These are phyloP conservation scores for Sonneratia caseolaris DNA, from an alignment of 345 rosid genomes.

Conservation along the genomic window DNA sequence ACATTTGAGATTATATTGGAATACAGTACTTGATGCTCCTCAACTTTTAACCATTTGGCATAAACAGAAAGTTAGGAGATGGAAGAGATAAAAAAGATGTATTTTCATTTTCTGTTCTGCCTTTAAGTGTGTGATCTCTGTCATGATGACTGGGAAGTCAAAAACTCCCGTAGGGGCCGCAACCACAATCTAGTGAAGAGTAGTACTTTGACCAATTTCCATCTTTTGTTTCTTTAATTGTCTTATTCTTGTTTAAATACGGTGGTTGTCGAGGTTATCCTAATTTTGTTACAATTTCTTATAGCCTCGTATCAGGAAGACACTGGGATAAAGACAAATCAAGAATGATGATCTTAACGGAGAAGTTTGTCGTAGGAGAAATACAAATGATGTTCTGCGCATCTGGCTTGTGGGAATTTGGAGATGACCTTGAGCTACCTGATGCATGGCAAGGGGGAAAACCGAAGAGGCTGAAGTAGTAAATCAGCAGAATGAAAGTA, in stretches of 20 bases:
- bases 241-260: not conserved
- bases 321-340: not conserved
- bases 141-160: constrained; percentile 23
- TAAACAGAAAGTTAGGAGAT: not conserved
- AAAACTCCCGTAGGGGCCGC: constrained; percentile 12
- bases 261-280: not conserved
- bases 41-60: constrained; percentile 1
- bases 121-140: constrained; percentile 6
- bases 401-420: constrained; percentile 32
- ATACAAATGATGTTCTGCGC: constrained; percentile 3
- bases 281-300: not conserved
- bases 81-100: constrained; percentile 9
- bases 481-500: not conserved
- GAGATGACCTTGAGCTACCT: constrained; percentile 26
- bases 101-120: constrained; percentile 11
- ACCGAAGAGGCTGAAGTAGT: constrained; percentile 2
- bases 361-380: not conserved
- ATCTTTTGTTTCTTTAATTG: not conserved
- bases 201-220: constrained; percentile 26
- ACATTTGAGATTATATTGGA: not conserved
- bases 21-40: not conserved
- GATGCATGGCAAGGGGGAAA: constrained; percentile 17
- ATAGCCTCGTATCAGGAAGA: not conserved
- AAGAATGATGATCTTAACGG: not conserved
- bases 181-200: constrained; percentile 16